A percentile compares a stretch with the other conserved stretches of the same genome.
Evolutionary conservation across 2,329 filamentous ascomycete species (phyloP).

Genomic region (Cercospora zeae-maydis): DNA sequence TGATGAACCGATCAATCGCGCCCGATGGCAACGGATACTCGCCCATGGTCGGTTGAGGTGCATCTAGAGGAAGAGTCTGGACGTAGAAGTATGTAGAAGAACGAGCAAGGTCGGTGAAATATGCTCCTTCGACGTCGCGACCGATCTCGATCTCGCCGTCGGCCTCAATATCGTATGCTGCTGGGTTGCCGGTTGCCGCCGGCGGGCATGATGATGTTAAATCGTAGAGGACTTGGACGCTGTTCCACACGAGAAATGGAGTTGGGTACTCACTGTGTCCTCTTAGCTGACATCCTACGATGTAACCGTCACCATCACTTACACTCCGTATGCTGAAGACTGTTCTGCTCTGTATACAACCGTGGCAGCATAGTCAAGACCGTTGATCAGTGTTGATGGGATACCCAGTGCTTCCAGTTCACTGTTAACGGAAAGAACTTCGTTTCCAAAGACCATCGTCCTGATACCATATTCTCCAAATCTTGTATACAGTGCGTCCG

Average conservation of each 20-base stretch:
- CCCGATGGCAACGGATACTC: not conserved
- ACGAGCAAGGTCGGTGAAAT: not conserved
- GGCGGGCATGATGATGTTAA: not conserved
- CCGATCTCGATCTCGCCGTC: not conserved
- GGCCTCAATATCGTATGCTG: not conserved
- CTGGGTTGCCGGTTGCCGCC: not conserved
- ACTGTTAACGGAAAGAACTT: not conserved
- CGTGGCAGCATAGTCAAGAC: not conserved
- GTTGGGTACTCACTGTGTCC: not conserved
- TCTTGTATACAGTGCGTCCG: not conserved
- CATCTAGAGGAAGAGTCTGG: not conserved
- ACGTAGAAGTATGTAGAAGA: not conserved
- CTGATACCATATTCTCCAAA: not conserved
- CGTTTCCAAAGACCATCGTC: not conserved
- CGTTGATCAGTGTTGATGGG: not conserved
- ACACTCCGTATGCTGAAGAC: not conserved
- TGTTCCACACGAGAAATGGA: not conserved
- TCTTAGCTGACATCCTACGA: not conserved
- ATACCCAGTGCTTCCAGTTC: not conserved
- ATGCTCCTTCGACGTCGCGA: not conserved
- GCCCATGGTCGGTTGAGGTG: not conserved
- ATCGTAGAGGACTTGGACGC: not conserved
- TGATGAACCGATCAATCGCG: not conserved
- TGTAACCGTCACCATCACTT: not conserved
- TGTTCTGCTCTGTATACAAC: not conserved